Evolutionary conservation across 2,329 filamentous ascomycete species (phyloP).

Genomic region (Alternaria triticina): DNA sequence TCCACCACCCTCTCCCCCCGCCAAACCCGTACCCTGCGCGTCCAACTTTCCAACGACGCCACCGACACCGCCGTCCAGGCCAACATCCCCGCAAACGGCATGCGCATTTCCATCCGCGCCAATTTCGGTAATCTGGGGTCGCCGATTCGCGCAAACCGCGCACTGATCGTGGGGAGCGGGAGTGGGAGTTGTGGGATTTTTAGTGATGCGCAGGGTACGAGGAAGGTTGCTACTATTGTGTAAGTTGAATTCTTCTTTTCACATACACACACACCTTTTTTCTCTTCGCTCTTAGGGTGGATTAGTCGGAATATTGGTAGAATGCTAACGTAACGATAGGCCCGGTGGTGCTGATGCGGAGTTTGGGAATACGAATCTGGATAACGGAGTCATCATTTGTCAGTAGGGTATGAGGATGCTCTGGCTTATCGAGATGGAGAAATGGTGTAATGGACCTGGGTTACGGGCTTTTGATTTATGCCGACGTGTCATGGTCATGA

Average conservation of each 20-base stretch:
- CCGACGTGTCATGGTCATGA: too few relatives aligned
- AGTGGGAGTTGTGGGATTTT: not conserved
- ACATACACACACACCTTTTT: not conserved
- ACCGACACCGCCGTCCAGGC: slow-evolving; percentile 18
- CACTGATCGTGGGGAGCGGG: not conserved
- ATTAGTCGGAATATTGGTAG: too few relatives aligned
- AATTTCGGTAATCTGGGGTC: not conserved
- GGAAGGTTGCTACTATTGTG: not conserved
- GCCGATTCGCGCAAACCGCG: not conserved
- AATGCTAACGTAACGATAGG: not conserved
- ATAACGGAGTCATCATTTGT: not conserved
- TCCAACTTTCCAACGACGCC: slow-evolving; percentile 18
- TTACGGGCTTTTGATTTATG: too few relatives aligned
- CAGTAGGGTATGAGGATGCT: accelerated
- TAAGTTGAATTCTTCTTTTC: not conserved
- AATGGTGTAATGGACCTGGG: too few relatives aligned
- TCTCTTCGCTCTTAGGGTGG: not conserved
- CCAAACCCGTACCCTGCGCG: slow-evolving; percentile 11
- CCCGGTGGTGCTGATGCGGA: not conserved
- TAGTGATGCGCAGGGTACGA: not conserved
- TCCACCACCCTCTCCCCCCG: not conserved
- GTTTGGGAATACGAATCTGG: not conserved
- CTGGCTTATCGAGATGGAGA: too few relatives aligned
- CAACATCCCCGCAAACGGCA: slow-evolving; percentile 14
- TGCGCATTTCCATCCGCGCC: not conserved